Percentiles rank a stretch among this genome's conserved stretches.
Evolutionary conservation across 768 basidiomycete genomes (phyloP).

Genomic region (Termitomyces sp.): DNA sequence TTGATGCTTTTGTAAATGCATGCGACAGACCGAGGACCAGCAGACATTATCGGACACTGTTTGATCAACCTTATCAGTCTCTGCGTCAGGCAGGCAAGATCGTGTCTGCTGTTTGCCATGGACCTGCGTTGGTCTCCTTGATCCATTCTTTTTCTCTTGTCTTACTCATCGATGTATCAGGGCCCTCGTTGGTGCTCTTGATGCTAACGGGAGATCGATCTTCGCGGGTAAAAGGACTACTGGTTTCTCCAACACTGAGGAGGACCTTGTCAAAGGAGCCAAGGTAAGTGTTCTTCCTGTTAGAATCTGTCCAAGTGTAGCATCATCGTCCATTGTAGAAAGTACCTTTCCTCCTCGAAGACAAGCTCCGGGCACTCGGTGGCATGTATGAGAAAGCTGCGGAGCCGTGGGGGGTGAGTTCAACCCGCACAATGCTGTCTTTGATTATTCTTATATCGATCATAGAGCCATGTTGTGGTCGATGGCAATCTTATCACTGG

Average conservation of each 20-base stretch:
- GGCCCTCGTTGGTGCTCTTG: constrained; percentile 54
- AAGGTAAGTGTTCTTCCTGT: constrained; percentile 26
- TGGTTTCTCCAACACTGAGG: constrained; percentile 71
- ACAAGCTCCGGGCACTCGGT: constrained; percentile 56
- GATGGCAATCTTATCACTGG: constrained; percentile 62
- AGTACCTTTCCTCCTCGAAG: constrained; percentile 72
- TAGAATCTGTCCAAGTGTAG: background rate
- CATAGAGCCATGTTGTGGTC: constrained; percentile 44
- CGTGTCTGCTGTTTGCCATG: constrained; percentile 74
- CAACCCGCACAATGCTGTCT: background rate
- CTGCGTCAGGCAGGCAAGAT: constrained; percentile 48
- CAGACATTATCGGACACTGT: constrained; percentile 95
- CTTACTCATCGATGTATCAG: constrained; percentile 17
- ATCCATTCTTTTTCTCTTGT: background rate
- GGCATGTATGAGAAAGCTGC: constrained; percentile 56
- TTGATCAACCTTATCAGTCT: background rate
- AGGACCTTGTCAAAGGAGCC: constrained; percentile 38
- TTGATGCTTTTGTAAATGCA: background rate
- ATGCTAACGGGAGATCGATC: constrained; percentile 55
- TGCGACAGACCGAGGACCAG: constrained; percentile 73
- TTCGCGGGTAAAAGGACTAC: constrained; percentile 54
- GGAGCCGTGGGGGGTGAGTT: constrained; percentile 49
- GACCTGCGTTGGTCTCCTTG: constrained; percentile 49
- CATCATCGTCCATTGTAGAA: constrained; percentile 22
- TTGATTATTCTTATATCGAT: background rate